Evolutionary conservation across 2,329 filamentous ascomycete genomes (phyloP).

Genomic region (Chrysoporthe deuterocubensis): DNA sequence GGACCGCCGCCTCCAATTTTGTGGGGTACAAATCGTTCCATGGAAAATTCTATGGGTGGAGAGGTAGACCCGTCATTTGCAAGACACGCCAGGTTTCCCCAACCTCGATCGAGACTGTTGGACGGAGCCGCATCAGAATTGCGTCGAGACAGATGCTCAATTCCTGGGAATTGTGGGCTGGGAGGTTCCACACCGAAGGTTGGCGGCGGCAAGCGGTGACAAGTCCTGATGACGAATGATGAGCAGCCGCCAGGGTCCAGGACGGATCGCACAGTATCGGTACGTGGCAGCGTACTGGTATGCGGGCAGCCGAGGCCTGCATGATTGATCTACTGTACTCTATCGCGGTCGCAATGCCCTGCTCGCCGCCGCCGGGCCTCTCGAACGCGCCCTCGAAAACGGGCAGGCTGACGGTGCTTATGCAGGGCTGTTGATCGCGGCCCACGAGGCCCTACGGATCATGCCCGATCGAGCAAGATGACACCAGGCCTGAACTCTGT

Average conservation of each 20-base stretch:
- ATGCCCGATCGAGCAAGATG: constrained; percentile 19
- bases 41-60: constrained; percentile 30
- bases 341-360: not conserved
- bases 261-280: not conserved
- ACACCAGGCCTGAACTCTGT: constrained; percentile 12
- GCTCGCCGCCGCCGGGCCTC: not conserved
- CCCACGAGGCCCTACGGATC: constrained; percentile 22
- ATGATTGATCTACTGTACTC: not conserved
- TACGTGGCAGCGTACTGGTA: not conserved
- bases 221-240: constrained; percentile 1
- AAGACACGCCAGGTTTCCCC: constrained; percentile 25
- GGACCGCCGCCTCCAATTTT: constrained; percentile 8
- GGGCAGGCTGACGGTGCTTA: constrained; percentile 11
- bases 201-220: constrained; percentile 5
- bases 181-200: constrained; percentile 7
- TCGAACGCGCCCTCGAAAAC: not conserved
- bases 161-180: constrained; percentile 5
- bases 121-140: constrained; percentile 5
- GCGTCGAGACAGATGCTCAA: not conserved
- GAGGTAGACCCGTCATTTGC: constrained; percentile 17
- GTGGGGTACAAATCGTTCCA: constrained; percentile 28
- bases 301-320: not conserved
- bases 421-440: constrained; percentile 9
- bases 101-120: constrained; percentile 9
- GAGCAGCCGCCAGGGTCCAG: not conserved